Percentiles rank a stretch among this genome's conserved stretches.
phyloP scores from a whole-genome alignment of 192 early-diverging fungal species.

The Paraglomus occultum region DNA sequence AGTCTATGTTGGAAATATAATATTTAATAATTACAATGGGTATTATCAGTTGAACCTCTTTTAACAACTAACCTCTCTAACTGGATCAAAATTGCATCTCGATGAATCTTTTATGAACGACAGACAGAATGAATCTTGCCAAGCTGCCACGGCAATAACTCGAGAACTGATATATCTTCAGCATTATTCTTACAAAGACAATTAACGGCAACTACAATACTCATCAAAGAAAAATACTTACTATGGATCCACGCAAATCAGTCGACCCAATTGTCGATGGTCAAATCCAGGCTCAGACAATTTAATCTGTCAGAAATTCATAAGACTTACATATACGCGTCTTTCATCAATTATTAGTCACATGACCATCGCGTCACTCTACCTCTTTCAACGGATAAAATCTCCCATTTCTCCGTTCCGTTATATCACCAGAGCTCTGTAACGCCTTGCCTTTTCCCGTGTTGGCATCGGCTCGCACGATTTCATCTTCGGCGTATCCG shows the following conservation, averaged over 20 bases:
- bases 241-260: conserved; percentile 13
- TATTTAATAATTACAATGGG: conserved; percentile 6
- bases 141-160: conserved; percentile 16
- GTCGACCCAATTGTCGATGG: conserved; percentile 2
- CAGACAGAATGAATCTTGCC: conserved; percentile 18
- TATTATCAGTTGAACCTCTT: background rate
- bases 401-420: background rate
- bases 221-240: background rate
- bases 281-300: conserved; percentile 20
- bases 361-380: background rate
- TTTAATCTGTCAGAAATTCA: background rate
- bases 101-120: background rate
- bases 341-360: background rate
- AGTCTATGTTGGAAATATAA: conserved; percentile 1
- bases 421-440: background rate
- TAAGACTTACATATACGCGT: background rate
- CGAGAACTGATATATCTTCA: background rate
- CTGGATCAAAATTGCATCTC: background rate
- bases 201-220: background rate
- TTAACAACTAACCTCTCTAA: conserved; percentile 9
- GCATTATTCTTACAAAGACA: background rate
- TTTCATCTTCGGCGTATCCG: conserved; percentile 5
- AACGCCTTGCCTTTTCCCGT: conserved; percentile 8
- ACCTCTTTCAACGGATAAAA: conserved; percentile 17
- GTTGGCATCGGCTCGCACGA: background rate